Evolutionary conservation across 2,329 filamentous ascomycete genomes (phyloP).

Genomic region (Colletotrichum eremochloae): DNA sequence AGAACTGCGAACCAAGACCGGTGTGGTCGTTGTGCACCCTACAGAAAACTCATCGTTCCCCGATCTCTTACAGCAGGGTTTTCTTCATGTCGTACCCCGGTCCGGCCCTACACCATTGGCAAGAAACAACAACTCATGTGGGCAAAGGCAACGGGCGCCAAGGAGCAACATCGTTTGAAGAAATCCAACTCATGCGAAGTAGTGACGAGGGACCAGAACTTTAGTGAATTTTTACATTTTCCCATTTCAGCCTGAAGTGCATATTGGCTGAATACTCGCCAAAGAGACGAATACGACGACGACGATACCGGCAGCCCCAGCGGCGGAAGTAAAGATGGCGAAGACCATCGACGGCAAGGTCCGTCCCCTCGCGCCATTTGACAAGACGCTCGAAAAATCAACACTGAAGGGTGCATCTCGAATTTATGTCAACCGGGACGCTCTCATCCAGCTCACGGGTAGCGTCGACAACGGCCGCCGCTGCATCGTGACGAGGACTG

Average conservation of each 20-base stretch:
- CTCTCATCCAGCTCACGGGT: conserved; percentile 60
- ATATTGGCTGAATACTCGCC: not conserved
- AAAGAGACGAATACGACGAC: not conserved
- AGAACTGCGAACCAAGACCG: not conserved
- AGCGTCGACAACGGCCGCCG: conserved; percentile 58
- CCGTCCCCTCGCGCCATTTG: conserved; percentile 54
- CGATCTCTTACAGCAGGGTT: conserved; percentile 18
- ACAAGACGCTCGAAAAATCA: conserved; percentile 57
- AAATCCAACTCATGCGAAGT: not conserved
- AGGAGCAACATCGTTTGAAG: conserved; percentile 1
- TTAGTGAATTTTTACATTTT: not conserved
- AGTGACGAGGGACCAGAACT: not conserved
- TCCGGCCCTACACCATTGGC: conserved; percentile 25
- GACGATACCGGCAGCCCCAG: not conserved
- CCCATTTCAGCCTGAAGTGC: not conserved
- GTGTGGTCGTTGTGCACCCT: not conserved
- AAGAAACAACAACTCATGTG: conserved; percentile 11
- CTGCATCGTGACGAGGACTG: conserved; percentile 56
- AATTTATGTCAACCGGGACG: conserved; percentile 63
- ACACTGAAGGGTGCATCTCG: conserved; percentile 60
- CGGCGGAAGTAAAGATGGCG: conserved; percentile 45
- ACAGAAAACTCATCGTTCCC: conserved; percentile 4
- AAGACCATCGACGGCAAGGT: conserved; percentile 50
- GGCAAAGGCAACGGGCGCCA: conserved; percentile 7
- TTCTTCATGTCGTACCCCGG: conserved; percentile 19